These are phyloP conservation scores for Zasmidium angulare DNA, from an alignment of 2,329 filamentous ascomycete genomes.

Conservation along the genomic window DNA sequence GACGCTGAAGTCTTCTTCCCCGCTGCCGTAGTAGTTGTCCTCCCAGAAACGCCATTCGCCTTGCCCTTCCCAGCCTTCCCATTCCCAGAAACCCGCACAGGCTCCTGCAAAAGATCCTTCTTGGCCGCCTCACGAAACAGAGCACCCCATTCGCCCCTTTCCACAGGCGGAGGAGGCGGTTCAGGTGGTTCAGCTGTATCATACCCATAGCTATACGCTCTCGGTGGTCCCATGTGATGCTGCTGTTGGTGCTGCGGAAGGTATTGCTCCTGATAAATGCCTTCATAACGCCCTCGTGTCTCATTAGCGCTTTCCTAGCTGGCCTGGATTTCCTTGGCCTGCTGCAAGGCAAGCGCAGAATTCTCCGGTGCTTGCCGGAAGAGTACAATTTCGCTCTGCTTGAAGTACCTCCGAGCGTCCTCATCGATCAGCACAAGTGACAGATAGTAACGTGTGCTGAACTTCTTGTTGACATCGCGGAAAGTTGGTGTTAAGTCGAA, in stretches of 20 bases:
- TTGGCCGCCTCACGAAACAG: slow-evolving; percentile 15
- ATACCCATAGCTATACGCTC: neutral
- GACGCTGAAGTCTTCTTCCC: neutral
- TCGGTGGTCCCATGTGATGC: neutral
- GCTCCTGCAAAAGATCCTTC: slow-evolving; percentile 15
- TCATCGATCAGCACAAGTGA: slow-evolving; percentile 66
- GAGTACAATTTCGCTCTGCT: slow-evolving; percentile 97
- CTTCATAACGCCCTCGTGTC: slow-evolving; percentile 29
- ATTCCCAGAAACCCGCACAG: neutral
- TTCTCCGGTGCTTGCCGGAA: slow-evolving; percentile 71
- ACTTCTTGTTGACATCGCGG: slow-evolving; percentile 99
- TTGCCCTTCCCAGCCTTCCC: neutral
- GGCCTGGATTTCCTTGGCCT: slow-evolving; percentile 44
- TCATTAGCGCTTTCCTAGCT: slow-evolving; percentile 35
- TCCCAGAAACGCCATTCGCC: neutral
- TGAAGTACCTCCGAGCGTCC: slow-evolving; percentile 98
- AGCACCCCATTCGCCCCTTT: slow-evolving; percentile 15
- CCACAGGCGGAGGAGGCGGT: neutral
- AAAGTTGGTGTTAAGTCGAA: slow-evolving; percentile 98
- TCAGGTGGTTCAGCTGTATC: neutral
- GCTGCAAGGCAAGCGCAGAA: slow-evolving; percentile 48
- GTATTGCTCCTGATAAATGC: too few relatives aligned
- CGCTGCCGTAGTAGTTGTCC: neutral
- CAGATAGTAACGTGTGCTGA: slow-evolving; percentile 95
- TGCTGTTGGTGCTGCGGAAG: neutral